Evolutionary conservation across 2,329 filamentous ascomycete species (phyloP), one percentile per base, ranked within the genome.

Genomic region (Hypoxylon sp.): DNA sequence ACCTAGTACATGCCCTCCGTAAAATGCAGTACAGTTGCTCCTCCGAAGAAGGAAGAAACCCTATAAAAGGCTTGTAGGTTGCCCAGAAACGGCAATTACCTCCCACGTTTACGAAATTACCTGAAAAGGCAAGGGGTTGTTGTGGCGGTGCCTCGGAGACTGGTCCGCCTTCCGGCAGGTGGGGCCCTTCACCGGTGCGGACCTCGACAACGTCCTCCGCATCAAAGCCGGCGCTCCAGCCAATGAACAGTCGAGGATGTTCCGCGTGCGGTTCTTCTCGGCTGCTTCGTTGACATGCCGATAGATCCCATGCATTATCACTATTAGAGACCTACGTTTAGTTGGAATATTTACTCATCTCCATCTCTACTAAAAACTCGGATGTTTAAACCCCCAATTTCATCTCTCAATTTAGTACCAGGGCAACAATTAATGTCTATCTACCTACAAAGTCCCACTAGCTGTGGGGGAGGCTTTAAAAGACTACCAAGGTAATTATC

Each of bases 161-260:
- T 42, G 39, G 39, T 21, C 15, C 17, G n/a, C 11, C 19, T 17
- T 44, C n/a, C 39, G 17, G 39, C 6, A 3, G 11, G 47, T 52
- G 47, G 57, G 56, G 57, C 46, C 21, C n/a, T 1, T 21, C 6
- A 17, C 10, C 39, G 39, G 39, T 29, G 39, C 58, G 8, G 19
- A 13, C 47, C n/a, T 19, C 10, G 32, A 47, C 29, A 5, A 17
- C 15, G 6, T 29, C 32, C 13, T 19, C 37, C 53, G 50, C 1
- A 3, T 13, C 29, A 53, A 54, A 50, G 47, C 47, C 47, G 47
- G 47, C 15, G 27, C 27, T 50, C 8, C n/a, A 31, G 24, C 47
- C 27, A 48, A 48, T 48, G 11, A 29, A 29, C 11, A 31, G 2
- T n/a, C n/a, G 10, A 6, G 27, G 47, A 17, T 31, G 4, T 5